Conservation (phyloP, 176 grass and related monocot species). For the Oryza glaberrima region DNA sequence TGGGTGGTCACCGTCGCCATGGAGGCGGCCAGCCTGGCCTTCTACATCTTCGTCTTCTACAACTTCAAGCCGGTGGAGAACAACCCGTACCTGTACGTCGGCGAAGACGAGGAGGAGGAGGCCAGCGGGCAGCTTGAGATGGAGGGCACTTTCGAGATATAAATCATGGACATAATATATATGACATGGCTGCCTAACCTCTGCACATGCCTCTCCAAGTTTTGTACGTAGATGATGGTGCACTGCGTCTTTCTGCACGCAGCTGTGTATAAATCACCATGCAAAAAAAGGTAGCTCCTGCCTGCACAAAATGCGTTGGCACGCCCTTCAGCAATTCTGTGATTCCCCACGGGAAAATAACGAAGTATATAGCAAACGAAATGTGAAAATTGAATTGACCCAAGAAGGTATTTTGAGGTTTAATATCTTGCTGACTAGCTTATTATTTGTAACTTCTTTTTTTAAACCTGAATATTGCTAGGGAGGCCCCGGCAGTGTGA, state of each 20-base stretch:
- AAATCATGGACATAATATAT: not conserved
- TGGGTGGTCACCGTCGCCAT: constrained; percentile 51
- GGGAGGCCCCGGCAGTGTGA: no score
- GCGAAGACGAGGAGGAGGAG: constrained; percentile 58
- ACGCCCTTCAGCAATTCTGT: not conserved
- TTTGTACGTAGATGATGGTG: constrained; percentile 23
- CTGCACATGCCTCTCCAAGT: not conserved
- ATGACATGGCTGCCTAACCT: not conserved
- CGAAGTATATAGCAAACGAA: not conserved
- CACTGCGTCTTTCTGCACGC: not conserved
- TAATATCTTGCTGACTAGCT: no score
- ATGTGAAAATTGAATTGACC: not conserved
- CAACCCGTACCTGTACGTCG: constrained; percentile 67
- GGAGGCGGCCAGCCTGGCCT: constrained; percentile 47
- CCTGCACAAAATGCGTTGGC: not conserved
- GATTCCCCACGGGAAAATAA: not conserved
- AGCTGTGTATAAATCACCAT: not conserved
- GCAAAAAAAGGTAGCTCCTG: not conserved
- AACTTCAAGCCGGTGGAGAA: constrained; percentile 62
- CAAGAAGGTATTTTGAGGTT: not conserved
- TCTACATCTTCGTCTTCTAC: constrained; percentile 61
- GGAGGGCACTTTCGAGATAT: constrained; percentile 59
- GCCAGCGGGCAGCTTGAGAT: constrained; percentile 57
- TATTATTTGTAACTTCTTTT: no score
- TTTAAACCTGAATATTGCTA: no score